Evolutionary conservation across 768 basidiomycete genomes (phyloP).

Genomic region (Hortiboletus campestris): DNA sequence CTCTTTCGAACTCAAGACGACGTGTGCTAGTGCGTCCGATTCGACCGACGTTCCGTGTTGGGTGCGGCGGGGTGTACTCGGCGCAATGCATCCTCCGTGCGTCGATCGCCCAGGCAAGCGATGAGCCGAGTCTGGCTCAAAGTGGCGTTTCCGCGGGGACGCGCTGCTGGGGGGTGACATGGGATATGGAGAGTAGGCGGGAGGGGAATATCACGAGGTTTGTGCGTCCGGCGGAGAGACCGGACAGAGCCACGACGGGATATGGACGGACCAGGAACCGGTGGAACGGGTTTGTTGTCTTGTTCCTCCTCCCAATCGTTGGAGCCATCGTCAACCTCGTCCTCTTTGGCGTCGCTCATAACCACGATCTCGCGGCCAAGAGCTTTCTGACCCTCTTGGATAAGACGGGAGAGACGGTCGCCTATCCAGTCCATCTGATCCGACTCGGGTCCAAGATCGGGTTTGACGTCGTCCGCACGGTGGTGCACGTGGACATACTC

Average conservation of each 20-base stretch:
- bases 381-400: conserved; percentile 77
- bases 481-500: conserved; percentile 35
- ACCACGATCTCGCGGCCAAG: conserved; percentile 77
- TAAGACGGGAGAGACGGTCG: conserved; percentile 62
- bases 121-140: conserved; percentile 25
- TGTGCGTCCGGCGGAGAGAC: conserved; percentile 23
- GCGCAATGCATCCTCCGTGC: conserved; percentile 6
- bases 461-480: conserved; percentile 34
- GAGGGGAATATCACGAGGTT: conserved; percentile 25
- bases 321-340: conserved; percentile 73
- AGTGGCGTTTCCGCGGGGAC: conserved; percentile 36
- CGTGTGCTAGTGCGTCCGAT: conserved; percentile 25
- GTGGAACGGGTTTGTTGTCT: not conserved
- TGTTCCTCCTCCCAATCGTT: conserved; percentile 74
- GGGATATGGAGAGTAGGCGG: conserved; percentile 27
- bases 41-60: conserved; percentile 37
- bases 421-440: conserved; percentile 83
- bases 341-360: conserved; percentile 69
- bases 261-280: conserved; percentile 14
- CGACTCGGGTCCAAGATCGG: conserved; percentile 39
- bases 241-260: conserved; percentile 29
- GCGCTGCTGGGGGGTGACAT: conserved; percentile 27
- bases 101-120: conserved; percentile 23
- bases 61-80: conserved; percentile 16
- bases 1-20: conserved; percentile 37